Conservation (phyloP, 495 filamentous ascomycete species). For the Astrocystis sublimbata region DNA sequence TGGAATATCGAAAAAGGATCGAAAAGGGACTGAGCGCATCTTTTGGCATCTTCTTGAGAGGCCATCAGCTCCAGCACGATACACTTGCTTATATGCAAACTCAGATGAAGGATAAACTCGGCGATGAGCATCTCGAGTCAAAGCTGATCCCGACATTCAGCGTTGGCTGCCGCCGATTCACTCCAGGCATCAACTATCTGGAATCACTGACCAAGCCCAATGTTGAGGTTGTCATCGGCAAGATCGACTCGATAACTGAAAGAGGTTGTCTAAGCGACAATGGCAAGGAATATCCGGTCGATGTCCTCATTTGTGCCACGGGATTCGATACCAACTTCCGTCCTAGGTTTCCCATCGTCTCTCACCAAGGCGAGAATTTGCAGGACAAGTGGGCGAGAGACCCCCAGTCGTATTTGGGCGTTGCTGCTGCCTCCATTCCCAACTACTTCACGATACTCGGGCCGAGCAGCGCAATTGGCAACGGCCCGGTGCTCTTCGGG, state of each 20-base stretch:
- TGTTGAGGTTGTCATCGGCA: slow-evolving; percentile 49
- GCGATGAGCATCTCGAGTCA: slow-evolving; percentile 35
- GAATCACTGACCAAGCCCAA: slow-evolving; percentile 59
- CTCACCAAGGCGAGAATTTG: slow-evolving; percentile 45
- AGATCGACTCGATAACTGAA: slow-evolving; percentile 51
- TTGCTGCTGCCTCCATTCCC: slow-evolving; percentile 57
- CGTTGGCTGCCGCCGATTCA: slow-evolving; percentile 61
- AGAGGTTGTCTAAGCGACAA: slow-evolving; percentile 49
- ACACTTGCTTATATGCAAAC: slow-evolving; percentile 27
- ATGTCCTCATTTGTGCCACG: slow-evolving; percentile 59
- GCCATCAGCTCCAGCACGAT: slow-evolving; percentile 40
- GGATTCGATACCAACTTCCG: slow-evolving; percentile 57
- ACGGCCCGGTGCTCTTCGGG: slow-evolving; percentile 29
- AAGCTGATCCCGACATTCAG: slow-evolving; percentile 58
- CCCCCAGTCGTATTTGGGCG: slow-evolving; percentile 54
- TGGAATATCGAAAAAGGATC: slow-evolving; percentile 39
- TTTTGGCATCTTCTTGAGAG: slow-evolving; percentile 48
- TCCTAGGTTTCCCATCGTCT: slow-evolving; percentile 55
- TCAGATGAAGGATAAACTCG: slow-evolving; percentile 47
- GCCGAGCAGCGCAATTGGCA: slow-evolving; percentile 31
- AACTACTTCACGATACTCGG: slow-evolving; percentile 54
- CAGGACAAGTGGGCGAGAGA: slow-evolving; percentile 50
- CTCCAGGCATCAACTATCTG: slow-evolving; percentile 62
- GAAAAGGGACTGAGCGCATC: slow-evolving; percentile 48
- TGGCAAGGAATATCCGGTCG: slow-evolving; percentile 46